Evolutionary conservation across 2,329 filamentous ascomycete species (phyloP), one percentile per base, ranked within the genome.

Genomic region (Xylariales sp.): DNA sequence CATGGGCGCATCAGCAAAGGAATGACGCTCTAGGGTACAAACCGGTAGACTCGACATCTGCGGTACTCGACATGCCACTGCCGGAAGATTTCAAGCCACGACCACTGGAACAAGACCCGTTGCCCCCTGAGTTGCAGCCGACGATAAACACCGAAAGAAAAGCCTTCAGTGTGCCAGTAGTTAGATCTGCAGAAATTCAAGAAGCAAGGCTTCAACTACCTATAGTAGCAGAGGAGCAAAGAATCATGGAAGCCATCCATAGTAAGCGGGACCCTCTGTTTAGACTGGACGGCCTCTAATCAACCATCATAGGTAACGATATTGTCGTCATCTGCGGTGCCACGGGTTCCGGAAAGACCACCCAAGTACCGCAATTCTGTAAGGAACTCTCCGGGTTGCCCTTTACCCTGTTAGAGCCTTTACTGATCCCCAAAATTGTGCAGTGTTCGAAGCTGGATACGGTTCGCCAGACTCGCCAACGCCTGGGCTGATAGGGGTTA

Each of bases 341-440:
- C 11, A 98, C 94, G 24, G 93, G 93, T 63, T 96, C 89, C 48
- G 93, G 93, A 60, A 98, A 98, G 65, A 98, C 94, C 0, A 98
- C 93, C 0, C 93, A 98, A 62, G 79, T 98, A 7, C 94, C 94
- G 1, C 93, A 98, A 56, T 98, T 98, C 57, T 71, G n/a, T n/a
- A n/a, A n/a, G n/a, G n/a, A n/a, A n/a, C n/a, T n/a, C n/a, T 98
- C 21, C n/a, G n/a, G n/a, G n/a, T n/a, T n/a, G n/a, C n/a, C n/a
- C n/a, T n/a, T n/a, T n/a, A n/a, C n/a, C n/a, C n/a, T n/a, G n/a
- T n/a, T n/a, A n/a, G n/a, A n/a, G n/a, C n/a, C n/a, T n/a, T n/a
- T n/a, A n/a, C n/a, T n/a, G n/a, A n/a, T n/a, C n/a, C n/a, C n/a
- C n/a, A n/a, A n/a, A n/a, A n/a, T n/a, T n/a, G n/a, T n/a, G n/a